A percentile compares a stretch with the other conserved stretches of the same genome.
Conservation (phyloP, 192 early-diverging fungal genomes). For the Bifiguratus adelaidae region DNA sequence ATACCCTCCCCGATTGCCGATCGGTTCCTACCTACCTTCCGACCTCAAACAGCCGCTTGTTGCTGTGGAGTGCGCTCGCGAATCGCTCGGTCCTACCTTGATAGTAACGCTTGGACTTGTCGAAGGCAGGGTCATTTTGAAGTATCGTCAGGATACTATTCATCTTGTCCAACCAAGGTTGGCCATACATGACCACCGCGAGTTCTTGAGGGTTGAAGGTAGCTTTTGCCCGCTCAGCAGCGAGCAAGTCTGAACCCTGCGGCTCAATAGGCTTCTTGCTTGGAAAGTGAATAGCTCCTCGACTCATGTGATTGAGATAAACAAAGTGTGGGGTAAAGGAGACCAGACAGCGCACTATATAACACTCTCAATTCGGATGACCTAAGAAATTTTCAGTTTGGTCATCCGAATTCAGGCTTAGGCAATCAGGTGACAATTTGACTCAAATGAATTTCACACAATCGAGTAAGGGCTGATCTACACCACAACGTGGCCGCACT, state of each 20-base stretch:
- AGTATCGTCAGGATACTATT: conserved; percentile 47
- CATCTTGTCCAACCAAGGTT: conserved; percentile 44
- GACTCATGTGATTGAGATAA: no score
- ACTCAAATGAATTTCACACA: no score
- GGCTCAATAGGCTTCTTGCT: conserved; percentile 32
- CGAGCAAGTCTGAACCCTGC: conserved; percentile 36
- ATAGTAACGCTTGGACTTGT: conserved; percentile 59
- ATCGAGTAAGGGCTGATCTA: no score
- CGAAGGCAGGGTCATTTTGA: conserved; percentile 61
- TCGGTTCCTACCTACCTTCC: conserved; percentile 20
- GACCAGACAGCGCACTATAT: no score
- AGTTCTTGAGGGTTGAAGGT: conserved; percentile 55
- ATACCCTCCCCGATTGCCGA: no score
- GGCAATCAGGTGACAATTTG: no score
- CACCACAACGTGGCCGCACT: no score
- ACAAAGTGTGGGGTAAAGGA: no score
- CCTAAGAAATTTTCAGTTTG: no score
- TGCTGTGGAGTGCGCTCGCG: conserved; percentile 45
- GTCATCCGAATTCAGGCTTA: no score
- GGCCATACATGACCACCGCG: conserved; percentile 53
- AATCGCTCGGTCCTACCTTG: conserved; percentile 61
- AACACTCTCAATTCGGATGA: no score
- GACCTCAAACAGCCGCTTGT: conserved; percentile 51
- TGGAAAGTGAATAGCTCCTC: no score
- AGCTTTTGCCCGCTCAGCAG: conserved; percentile 54